phyloP scores from a whole-genome alignment of 1,284 basidiomycete species.

The Entoloma clypeatum region DNA sequence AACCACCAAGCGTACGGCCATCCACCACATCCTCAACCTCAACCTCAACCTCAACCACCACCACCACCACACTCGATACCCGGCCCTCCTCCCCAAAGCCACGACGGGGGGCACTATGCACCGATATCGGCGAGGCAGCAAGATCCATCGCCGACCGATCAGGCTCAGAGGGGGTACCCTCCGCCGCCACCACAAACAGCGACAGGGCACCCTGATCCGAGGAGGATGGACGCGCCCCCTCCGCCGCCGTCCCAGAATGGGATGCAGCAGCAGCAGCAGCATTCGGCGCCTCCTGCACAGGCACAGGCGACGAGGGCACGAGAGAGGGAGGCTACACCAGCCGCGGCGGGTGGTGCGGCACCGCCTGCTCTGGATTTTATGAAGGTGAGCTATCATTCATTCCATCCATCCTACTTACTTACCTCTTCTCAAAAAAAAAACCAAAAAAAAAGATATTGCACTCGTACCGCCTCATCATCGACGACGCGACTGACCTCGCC shows the following conservation, averaged over 20 bases:
- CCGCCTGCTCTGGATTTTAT: conserved; percentile 42
- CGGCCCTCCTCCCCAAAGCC: too few relatives aligned
- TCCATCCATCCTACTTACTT: not conserved
- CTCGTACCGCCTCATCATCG: conserved; percentile 14
- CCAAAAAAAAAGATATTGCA: conserved; percentile 6
- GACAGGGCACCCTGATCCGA: too few relatives aligned
- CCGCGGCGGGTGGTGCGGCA: conserved; percentile 7
- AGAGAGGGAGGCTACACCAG: not conserved
- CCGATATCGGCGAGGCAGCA: conserved; percentile 6
- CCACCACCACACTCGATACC: conserved; percentile 1
- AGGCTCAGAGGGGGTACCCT: too few relatives aligned
- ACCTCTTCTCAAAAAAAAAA: not conserved
- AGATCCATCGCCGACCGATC: too few relatives aligned
- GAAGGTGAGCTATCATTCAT: conserved; percentile 38
- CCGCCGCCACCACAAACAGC: too few relatives aligned
- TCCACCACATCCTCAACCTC: conserved; percentile 26
- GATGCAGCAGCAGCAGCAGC: conserved; percentile 17
- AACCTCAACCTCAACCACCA: conserved; percentile 19
- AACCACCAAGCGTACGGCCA: conserved; percentile 15
- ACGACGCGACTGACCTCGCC: conserved; percentile 9
- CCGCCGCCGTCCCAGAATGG: conserved; percentile 12
- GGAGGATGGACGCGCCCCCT: too few relatives aligned
- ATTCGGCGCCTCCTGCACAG: conserved; percentile 12
- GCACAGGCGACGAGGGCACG: not conserved
- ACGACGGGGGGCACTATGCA: too few relatives aligned